Base-by-base conservation (phyloP, 2,329 filamentous ascomycete genomes). In the Calonectria pseudoturangicola region DNA sequence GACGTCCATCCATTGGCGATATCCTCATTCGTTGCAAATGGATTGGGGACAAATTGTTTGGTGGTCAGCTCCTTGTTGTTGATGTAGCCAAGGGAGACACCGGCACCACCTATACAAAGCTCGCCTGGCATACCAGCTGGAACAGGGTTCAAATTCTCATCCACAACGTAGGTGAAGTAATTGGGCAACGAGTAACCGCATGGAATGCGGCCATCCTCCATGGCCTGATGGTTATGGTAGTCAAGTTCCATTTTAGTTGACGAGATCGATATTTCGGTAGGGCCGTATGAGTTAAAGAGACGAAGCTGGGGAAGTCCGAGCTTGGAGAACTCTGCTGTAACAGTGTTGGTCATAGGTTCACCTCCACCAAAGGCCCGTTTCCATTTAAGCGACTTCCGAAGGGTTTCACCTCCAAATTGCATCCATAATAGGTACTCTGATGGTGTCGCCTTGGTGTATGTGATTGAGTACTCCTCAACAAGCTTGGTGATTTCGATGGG, bases 71-170 rank as follows among this genome's bases (percentile, higher is more conserved):
- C 47, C 3, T 70, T 39, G 1, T 77, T 76, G 50, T 81, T 75
- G 8, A 87, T 73, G 72, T 88, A 88, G 1, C 86, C 86, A 1
- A 65, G 50, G 2, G 81, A 74, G 3, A 88, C 81, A 36, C 86
- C 85, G 0, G 84, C 78, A 10, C 87, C 87, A 2, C 71, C 69
- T 15, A 73, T 60, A 45, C 28, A 48, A 21, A 75, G 48, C 45
- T 75, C 73, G 3, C 73, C 71, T 8, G 66, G 36, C 28, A 69
- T 45, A 9, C 71, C 71, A 15, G n/a, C 33, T 1, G 50, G 69
- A 21, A 63, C 5, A 12, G 66, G 66, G 15, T 41, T 13, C 30
- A 68, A 10, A 21, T 69, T 18, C 36, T 72, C 60, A 16, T 72
- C 69, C 1, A 74, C 6, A 16, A 74, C 54, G 33, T 69, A 69